These are phyloP conservation scores for Raddia guianensis DNA, from an alignment of 176 grass and related monocot species.

Conservation along the genomic window DNA sequence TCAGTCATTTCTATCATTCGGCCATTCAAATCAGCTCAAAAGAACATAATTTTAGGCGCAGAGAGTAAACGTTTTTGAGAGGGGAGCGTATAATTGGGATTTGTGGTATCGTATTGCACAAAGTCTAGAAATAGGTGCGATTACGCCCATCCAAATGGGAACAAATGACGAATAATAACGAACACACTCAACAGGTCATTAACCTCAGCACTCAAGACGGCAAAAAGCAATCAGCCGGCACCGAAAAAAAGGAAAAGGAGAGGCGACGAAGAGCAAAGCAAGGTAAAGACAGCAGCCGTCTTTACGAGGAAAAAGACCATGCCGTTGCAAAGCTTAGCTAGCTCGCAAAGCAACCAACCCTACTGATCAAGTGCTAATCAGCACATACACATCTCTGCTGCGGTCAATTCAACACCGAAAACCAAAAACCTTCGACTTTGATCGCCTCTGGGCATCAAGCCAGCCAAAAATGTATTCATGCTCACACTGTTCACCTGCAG, in stretches of 20 bases:
- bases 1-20: too few relatives aligned
- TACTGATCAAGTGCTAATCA: neutral
- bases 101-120: too few relatives aligned
- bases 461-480: constrained; percentile 15
- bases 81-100: too few relatives aligned
- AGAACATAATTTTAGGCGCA: too few relatives aligned
- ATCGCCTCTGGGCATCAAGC: neutral
- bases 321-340: constrained; percentile 5
- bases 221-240: constrained; percentile 21
- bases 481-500: neutral
- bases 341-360: constrained; percentile 3
- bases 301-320: constrained; percentile 14
- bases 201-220: neutral
- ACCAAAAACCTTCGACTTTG: neutral
- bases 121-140: too few relatives aligned
- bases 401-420: neutral
- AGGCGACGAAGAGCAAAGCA: neutral
- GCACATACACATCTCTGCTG: neutral
- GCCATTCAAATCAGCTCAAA: too few relatives aligned
- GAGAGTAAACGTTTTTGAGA: too few relatives aligned
- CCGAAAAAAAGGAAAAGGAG: constrained; percentile 2
- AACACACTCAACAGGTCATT: neutral
- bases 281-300: constrained; percentile 29
- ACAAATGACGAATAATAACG: too few relatives aligned
- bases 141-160: too few relatives aligned